Percentiles rank a stretch among this genome's conserved stretches.
Conservation (phyloP, 306 rosid genomes). For the Mucuna pruriens region DNA sequence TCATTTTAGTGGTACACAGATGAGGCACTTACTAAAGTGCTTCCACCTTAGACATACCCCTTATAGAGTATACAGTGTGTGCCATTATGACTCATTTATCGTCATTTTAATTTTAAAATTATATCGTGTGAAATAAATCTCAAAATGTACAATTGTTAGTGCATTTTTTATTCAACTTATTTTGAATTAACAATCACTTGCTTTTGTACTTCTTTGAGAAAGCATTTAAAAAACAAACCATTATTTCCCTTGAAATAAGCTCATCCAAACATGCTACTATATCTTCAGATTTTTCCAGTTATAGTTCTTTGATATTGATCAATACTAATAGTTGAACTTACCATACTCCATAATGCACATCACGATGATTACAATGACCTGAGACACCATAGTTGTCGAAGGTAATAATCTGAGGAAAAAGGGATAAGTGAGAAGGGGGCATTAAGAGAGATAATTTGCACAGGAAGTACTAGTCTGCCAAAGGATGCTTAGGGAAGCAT, state of each 20-base stretch:
- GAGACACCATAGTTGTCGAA: constrained; percentile 86
- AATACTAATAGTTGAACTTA: constrained; percentile 45
- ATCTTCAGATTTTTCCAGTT: constrained; percentile 9
- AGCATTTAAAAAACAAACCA: background rate
- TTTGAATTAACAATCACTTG: background rate
- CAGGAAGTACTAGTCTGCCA: background rate
- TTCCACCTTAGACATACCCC: too few species aligned
- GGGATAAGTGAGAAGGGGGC: constrained; percentile 24
- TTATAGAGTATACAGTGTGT: constrained; percentile 2
- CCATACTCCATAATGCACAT: constrained; percentile 78
- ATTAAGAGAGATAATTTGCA: background rate
- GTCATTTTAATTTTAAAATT: background rate
- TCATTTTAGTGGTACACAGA: too few species aligned
- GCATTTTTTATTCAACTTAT: background rate
- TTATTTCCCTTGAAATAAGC: background rate
- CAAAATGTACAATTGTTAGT: background rate
- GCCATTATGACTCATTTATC: constrained; percentile 12
- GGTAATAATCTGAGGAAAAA: constrained; percentile 71
- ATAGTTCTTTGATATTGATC: constrained; percentile 21
- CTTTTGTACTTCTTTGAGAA: background rate
- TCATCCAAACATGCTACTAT: background rate
- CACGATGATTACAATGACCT: constrained; percentile 92
- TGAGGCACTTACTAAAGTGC: too few species aligned
- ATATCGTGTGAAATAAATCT: constrained; percentile 22
- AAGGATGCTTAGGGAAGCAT: constrained; percentile 34